Percentiles rank a stretch among this genome's conserved stretches.
Conservation (phyloP, 2,329 filamentous ascomycete genomes). For the Pseudogymnoascus sp. region DNA sequence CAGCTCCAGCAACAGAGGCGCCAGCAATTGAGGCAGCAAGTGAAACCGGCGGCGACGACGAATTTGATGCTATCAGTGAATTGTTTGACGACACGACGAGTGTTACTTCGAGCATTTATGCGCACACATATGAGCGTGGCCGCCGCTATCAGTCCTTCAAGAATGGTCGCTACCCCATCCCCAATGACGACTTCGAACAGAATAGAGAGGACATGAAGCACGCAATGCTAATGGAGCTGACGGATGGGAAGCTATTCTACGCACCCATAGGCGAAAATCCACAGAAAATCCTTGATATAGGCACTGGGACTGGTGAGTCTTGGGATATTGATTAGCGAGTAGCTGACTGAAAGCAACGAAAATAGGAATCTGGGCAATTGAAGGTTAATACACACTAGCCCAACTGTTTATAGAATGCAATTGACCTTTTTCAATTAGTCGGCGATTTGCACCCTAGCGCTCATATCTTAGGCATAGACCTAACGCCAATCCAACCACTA, state of each 20-base stretch:
- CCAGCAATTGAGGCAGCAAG: conserved; percentile 16
- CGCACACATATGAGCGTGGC: conserved; percentile 18
- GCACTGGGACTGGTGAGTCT: conserved; percentile 9
- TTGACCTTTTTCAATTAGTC: not conserved
- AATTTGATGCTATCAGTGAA: conserved; percentile 20
- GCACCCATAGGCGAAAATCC: conserved; percentile 34
- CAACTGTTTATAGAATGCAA: not conserved
- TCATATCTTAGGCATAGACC: not conserved
- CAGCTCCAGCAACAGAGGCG: not conserved
- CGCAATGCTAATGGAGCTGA: conserved; percentile 30
- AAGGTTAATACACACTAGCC: not conserved
- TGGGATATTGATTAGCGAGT: conserved; percentile 8
- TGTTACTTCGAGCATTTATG: conserved; percentile 22
- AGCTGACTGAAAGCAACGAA: not conserved
- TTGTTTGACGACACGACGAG: conserved; percentile 19
- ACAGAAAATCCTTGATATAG: conserved; percentile 9
- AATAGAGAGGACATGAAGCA: conserved; percentile 27
- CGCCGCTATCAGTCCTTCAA: not conserved
- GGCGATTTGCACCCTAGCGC: not conserved
- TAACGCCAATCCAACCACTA: not conserved
- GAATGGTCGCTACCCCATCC: conserved; percentile 1
- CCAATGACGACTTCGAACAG: not conserved
- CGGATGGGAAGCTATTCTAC: conserved; percentile 33
- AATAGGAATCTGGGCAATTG: not conserved
- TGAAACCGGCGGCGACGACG: conserved; percentile 16